Percentiles rank a stretch among this genome's conserved stretches.
Conservation (phyloP, 108 stramenopile genomes). For the Skeletonema costatum region DNA sequence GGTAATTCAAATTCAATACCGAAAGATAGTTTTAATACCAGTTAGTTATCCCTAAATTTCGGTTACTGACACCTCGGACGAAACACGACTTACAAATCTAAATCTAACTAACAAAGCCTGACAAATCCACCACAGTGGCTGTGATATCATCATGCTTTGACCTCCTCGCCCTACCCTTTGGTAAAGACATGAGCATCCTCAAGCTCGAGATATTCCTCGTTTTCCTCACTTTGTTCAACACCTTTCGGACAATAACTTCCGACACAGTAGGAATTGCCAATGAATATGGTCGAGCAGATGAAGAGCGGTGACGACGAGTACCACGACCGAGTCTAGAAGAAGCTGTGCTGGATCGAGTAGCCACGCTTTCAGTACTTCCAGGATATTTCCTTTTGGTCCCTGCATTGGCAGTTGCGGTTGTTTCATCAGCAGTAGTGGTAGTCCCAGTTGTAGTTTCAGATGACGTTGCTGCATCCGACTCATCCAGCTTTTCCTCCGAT, state of each 20-base stretch:
- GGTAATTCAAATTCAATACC: no score
- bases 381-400: slow-evolving; percentile 48
- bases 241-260: slow-evolving; percentile 80
- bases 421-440: slow-evolving; percentile 18
- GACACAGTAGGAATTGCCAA: slow-evolving; percentile 64
- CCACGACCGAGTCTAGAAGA: slow-evolving; percentile 51
- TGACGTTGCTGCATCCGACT: slow-evolving; percentile 28
- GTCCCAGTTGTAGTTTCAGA: slow-evolving; percentile 28
- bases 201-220: slow-evolving; percentile 79
- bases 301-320: slow-evolving; percentile 28
- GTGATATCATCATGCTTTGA: slow-evolving; percentile 92
- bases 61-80: no score
- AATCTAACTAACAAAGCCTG: slow-evolving; percentile 15
- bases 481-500: slow-evolving; percentile 12
- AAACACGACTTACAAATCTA: no score
- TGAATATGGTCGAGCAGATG: slow-evolving; percentile 27
- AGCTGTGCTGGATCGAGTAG: slow-evolving; percentile 42
- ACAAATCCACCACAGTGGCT: slow-evolving; percentile 78
- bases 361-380: slow-evolving; percentile 28
- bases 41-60: no score
- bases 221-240: slow-evolving; percentile 85
- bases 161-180: slow-evolving; percentile 78
- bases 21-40: no score
- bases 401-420: neutral
- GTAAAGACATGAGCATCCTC: slow-evolving; percentile 77